These are phyloP conservation scores for Fusarium ambrosium DNA, from an alignment of 2,329 filamentous ascomycete species.

Conservation along the genomic window DNA sequence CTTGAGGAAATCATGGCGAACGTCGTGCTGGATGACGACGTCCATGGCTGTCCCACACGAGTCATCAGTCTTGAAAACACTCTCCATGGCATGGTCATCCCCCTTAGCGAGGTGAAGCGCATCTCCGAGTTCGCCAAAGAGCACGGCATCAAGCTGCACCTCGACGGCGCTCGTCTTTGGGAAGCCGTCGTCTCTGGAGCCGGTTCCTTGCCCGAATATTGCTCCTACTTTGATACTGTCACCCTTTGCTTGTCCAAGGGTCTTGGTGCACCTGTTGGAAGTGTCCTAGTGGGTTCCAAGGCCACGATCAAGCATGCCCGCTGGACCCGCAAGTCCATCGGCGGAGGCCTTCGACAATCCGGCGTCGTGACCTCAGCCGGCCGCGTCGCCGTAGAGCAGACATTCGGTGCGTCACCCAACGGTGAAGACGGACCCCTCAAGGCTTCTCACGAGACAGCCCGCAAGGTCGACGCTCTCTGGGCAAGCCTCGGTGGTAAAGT, in stretches of 20 bases:
- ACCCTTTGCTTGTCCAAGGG: slow-evolving; percentile 87
- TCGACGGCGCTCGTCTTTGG: slow-evolving; percentile 87
- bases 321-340: slow-evolving; percentile 76
- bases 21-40: slow-evolving; percentile 74
- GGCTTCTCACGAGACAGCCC: slow-evolving; percentile 73
- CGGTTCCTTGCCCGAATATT: slow-evolving; percentile 75
- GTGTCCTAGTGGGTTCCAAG: slow-evolving; percentile 73
- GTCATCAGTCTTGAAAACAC: slow-evolving; percentile 91
- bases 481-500: slow-evolving; percentile 76
- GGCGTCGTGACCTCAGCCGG: slow-evolving; percentile 81
- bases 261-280: slow-evolving; percentile 84
- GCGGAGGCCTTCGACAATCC: slow-evolving; percentile 80
- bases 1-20: slow-evolving; percentile 80
- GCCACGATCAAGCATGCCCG: slow-evolving; percentile 55
- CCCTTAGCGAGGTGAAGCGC: slow-evolving; percentile 75
- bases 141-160: slow-evolving; percentile 76
- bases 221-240: slow-evolving; percentile 78
- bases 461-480: slow-evolving; percentile 78
- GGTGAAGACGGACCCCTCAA: slow-evolving; percentile 69
- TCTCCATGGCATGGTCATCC: slow-evolving; percentile 82
- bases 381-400: slow-evolving; percentile 72
- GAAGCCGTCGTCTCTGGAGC: slow-evolving; percentile 81
- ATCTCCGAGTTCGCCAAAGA: slow-evolving; percentile 79
- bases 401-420: slow-evolving; percentile 55
- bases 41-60: slow-evolving; percentile 84